Conservation (phyloP, 306 rosid species). For the Trifolium repens region DNA sequence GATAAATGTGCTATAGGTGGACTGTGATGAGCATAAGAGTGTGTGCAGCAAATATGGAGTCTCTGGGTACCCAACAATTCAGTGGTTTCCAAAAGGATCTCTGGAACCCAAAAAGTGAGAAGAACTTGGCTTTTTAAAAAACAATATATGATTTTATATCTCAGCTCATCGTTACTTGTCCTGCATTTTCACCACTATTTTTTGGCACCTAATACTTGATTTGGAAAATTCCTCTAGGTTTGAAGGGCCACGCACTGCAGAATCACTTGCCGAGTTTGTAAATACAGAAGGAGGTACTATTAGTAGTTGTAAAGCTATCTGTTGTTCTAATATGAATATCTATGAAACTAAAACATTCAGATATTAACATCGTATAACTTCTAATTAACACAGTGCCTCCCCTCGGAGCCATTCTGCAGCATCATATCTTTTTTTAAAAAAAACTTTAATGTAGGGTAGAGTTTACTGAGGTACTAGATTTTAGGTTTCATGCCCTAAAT, state of each 20-base stretch:
- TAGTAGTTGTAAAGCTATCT: conserved; percentile 15
- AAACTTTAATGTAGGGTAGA: conserved; percentile 10
- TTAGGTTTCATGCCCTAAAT: conserved; percentile 27
- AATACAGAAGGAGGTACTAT: conserved; percentile 78
- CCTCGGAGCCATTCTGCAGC: background rate
- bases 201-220: conserved; percentile 22
- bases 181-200: conserved; percentile 5
- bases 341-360: conserved; percentile 3
- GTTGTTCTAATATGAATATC: background rate
- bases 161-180: conserved; percentile 22
- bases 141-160: conserved; percentile 11
- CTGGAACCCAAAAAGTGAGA: conserved; percentile 92
- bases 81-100: conserved; percentile 90
- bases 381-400: conserved; percentile 9
- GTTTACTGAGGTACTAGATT: conserved; percentile 19
- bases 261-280: conserved; percentile 79
- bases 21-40: conserved; percentile 62
- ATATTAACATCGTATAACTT: conserved; percentile 25
- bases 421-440: background rate
- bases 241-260: conserved; percentile 84
- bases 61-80: conserved; percentile 89
- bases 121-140: conserved; percentile 2
- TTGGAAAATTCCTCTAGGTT: conserved; percentile 52
- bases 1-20: conserved; percentile 52
- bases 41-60: conserved; percentile 56